Base-by-base conservation (phyloP, 805 yeast species). In the Jamesozyma hellenica region DNA sequence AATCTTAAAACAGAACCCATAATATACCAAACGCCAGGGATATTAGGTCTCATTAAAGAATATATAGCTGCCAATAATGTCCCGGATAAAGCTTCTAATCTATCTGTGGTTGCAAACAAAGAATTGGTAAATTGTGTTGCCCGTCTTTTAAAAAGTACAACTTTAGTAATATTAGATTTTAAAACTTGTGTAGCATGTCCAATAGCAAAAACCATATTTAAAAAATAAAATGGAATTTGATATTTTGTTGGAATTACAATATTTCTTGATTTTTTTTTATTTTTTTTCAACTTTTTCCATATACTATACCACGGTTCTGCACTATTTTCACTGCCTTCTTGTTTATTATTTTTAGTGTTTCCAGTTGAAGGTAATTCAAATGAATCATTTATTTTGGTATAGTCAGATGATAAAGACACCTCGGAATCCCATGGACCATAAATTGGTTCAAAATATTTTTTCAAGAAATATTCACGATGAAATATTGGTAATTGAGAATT, bases 11-110 rank as follows among this genome's bases (percentile, higher is more conserved):
- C 87, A 1, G 84, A 74, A 0, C 95, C 95, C 46, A 84, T 63
- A 4, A 82, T 75, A 55, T 84, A 84, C 96, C 96, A 87, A n/a
- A 84, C 85, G 3, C 95, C 92, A 0, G 95, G 95, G 12, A 75
- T 74, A 1, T 90, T 79, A 0, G 96, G 96, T 42, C 95, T 70
- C 95, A 87, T 85, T 27, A 81, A 68, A 1, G 94, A 76, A 54
- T 82, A 87, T 4, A 79, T 54, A 0, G 90, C 75, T 32, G 82
- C 61, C 12, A 84, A 63, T 14, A 87, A 55, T 12, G 83, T 64
- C 0, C 88, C 87, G 52, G 82, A 90, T 3, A 87, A 58, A 1
- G 82, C 70, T 49, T 83, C 94, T 29, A 85, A 61, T 34, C 80
- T 68, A 49, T 85, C 82, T 2, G 50, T 36, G 1, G 83, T 69